A percentile compares a stretch with the other conserved stretches of the same genome.
These are phyloP conservation scores for Lunasporangiospora selenospora DNA, from an alignment of 192 early-diverging fungal species.

Conservation along the genomic window DNA sequence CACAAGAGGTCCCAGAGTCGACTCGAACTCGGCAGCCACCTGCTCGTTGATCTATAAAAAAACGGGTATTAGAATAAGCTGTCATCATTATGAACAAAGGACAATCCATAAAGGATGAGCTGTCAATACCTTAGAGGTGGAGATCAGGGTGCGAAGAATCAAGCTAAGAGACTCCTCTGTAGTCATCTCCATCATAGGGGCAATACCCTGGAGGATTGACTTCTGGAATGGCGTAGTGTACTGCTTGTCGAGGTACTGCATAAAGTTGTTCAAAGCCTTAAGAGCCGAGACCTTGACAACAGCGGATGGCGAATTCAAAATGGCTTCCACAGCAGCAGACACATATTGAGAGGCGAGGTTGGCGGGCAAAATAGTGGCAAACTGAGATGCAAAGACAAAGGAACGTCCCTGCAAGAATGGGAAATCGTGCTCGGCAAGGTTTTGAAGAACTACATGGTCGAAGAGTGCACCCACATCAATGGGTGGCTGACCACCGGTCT, in stretches of 20 bases:
- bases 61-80: not conserved
- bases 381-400: slow-evolving; percentile 86
- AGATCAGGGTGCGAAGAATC: slow-evolving; percentile 69
- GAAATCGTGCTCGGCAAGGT: slow-evolving; percentile 59
- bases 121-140: slow-evolving; percentile 70
- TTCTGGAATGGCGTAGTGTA: slow-evolving; percentile 62
- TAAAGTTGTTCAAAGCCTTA: slow-evolving; percentile 69
- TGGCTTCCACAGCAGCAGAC: slow-evolving; percentile 74
- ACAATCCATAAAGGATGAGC: too few species aligned
- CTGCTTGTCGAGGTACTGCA: slow-evolving; percentile 56
- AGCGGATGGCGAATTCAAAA: slow-evolving; percentile 58
- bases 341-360: slow-evolving; percentile 76
- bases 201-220: slow-evolving; percentile 66
- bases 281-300: slow-evolving; percentile 77
- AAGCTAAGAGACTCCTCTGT: slow-evolving; percentile 72
- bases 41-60: slow-evolving; percentile 66
- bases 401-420: slow-evolving; percentile 93
- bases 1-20: slow-evolving; percentile 70
- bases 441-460: slow-evolving; percentile 80
- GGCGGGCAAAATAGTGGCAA: slow-evolving; percentile 73
- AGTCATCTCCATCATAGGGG: slow-evolving; percentile 60
- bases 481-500: slow-evolving; percentile 42
- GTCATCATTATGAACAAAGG: too few species aligned
- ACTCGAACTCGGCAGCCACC: slow-evolving; percentile 77
- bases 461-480: slow-evolving; percentile 83